Conservation (phyloP, 352 stramenopile species). For the Phytopythium litorale region DNA sequence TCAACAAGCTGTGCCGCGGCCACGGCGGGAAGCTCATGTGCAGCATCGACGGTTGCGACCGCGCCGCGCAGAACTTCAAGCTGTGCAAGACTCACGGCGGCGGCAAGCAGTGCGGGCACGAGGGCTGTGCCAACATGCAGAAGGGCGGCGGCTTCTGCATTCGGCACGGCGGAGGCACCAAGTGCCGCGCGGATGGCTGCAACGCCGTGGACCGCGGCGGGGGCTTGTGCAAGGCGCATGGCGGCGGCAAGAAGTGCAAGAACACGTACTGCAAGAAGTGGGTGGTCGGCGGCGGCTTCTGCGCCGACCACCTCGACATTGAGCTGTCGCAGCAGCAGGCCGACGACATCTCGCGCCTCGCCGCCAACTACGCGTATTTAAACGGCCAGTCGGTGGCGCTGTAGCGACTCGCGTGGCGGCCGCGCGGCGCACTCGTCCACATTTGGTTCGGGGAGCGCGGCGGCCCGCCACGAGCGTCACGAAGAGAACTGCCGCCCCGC, state of each 20-base stretch:
- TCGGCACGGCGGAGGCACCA: constrained; percentile 74
- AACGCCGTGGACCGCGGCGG: constrained; percentile 66
- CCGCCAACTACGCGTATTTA: constrained; percentile 66
- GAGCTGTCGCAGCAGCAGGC: constrained; percentile 44
- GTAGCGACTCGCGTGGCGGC: constrained; percentile 18
- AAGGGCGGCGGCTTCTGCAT: constrained; percentile 85
- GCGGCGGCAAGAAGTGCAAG: constrained; percentile 76
- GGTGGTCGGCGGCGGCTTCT: constrained; percentile 77
- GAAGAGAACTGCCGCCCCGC: background rate
- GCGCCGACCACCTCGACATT: constrained; percentile 57
- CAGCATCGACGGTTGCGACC: constrained; percentile 73
- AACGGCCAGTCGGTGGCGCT: constrained; percentile 57
- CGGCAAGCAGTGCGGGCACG: constrained; percentile 59
- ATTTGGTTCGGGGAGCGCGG: background rate
- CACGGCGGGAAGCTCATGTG: constrained; percentile 81
- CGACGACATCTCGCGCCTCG: constrained; percentile 56
- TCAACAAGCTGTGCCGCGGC: constrained; percentile 80
- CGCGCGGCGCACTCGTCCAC: background rate
- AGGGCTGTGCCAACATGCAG: constrained; percentile 81
- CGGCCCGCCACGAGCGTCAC: background rate
- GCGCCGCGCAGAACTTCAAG: constrained; percentile 74
- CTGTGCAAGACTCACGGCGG: constrained; percentile 83
- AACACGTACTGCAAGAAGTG: constrained; percentile 71
- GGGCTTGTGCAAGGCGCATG: constrained; percentile 83
- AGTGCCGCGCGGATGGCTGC: constrained; percentile 67